Base-by-base conservation (phyloP, 2,329 filamentous ascomycete species). In the Pezicula rhizophila region DNA sequence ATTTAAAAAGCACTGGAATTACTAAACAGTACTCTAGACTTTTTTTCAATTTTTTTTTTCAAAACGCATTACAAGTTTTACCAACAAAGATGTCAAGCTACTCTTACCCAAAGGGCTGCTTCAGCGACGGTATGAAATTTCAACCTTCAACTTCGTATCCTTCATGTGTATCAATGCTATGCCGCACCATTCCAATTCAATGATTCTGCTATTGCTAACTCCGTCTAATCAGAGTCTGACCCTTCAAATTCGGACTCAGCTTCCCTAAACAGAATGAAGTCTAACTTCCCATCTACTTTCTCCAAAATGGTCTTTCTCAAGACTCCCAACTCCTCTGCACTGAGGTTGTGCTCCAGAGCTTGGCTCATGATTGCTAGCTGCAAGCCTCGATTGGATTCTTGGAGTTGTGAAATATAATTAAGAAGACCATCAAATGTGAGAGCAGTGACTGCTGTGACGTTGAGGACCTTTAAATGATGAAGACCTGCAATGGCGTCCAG, bases 351-450 rank as follows among this genome's bases (percentile, higher is more conserved):
- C 26, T 62, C 58, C 11, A 57, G 41, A 41, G 57, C 59, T 39
- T 66, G 64, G 39, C 53, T 62, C 56, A 65, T 58, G 10, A 68
- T 55, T 26, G 57, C 61, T 14, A 69, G 47, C 6, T 54, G 28
- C 12, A 69, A 52, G 12, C 64, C 65, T 26, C 54, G 54, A 44
- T 68, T 68, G 8, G 58, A 60, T 8, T 53, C 52, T n/a, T 61
- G 57, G 6, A 78, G 61, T 3, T 48, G 59, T 6, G 60, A 54
- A 26, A 75, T 64, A 49, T 73, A 76, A 0, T 57, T 42, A n/a
- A 64, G 59, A 1, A 85, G 68, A 2, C 75, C 77, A 4, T 70
- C 61, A 3, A 66, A 66, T 0, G 76, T 77, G 60, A 86, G 84
- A 2, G 64, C 63, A 0, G 81, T 80, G 2, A 75, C 65, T 2